These are phyloP conservation scores for Candida glucosophila DNA, from an alignment of 1,139 yeast species.

Conservation along the genomic window DNA sequence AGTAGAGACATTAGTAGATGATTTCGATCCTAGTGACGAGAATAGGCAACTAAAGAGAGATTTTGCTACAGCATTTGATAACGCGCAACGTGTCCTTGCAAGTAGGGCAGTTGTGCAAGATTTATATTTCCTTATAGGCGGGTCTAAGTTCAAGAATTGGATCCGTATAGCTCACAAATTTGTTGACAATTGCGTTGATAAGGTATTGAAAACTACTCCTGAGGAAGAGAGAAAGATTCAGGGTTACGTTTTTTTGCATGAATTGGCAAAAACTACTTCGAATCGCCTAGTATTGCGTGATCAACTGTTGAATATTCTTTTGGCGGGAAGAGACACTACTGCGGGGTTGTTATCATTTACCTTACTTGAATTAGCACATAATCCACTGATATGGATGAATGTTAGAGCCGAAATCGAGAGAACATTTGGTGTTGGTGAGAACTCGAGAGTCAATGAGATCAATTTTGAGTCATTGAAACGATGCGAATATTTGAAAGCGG, in stretches of 20 bases:
- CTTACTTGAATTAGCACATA: constrained; percentile 37
- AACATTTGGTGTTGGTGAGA: constrained; percentile 24
- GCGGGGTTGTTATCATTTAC: constrained; percentile 44
- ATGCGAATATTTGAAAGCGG: constrained; percentile 40
- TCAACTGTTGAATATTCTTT: constrained; percentile 41
- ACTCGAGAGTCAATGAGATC: constrained; percentile 17
- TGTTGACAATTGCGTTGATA: constrained; percentile 21
- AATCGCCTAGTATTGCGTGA: constrained; percentile 42
- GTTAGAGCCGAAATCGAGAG: constrained; percentile 29
- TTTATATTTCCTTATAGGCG: constrained; percentile 24
- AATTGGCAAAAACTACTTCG: constrained; percentile 41
- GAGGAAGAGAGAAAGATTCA: constrained; percentile 25
- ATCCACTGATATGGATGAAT: constrained; percentile 28
- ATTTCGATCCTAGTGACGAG: constrained; percentile 4
- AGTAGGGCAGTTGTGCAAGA: constrained; percentile 28
- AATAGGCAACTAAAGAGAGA: constrained; percentile 19
- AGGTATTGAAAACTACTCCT: constrained; percentile 18
- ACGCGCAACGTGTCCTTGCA: constrained; percentile 27
- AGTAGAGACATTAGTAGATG: constrained; percentile 30
- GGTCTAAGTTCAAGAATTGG: constrained; percentile 21
- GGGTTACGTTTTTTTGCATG: constrained; percentile 44
- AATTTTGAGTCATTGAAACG: constrained; percentile 39
- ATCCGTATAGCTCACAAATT: constrained; percentile 25
- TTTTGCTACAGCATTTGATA: constrained; percentile 37
- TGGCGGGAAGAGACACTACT: constrained; percentile 54